Base-by-base conservation (phyloP, 345 rosid genomes). In the Clarkia xantiana region DNA sequence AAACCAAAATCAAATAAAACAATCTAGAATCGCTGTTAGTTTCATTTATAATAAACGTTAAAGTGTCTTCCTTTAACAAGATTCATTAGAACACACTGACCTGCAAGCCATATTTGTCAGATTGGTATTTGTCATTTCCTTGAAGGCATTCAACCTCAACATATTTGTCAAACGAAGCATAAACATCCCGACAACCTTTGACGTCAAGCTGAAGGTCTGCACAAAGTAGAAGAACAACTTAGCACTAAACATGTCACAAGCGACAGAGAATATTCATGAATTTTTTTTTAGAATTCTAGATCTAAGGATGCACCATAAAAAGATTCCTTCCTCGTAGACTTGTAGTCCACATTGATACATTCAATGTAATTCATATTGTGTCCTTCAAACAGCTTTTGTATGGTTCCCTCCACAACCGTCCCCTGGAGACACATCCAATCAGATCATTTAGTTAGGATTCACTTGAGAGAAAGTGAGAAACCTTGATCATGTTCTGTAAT, bases 151-250 rank as follows among this genome's bases (percentile, higher is more conserved):
- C 96, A 66, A 90, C 96, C 67, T 90, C 96, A 17, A 90, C 96
- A 66, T 90, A 90, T 70, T 86, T 90, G 58, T 90, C 98, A 79
- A 90, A 90, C 14, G 98, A 90, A 56, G 96, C 94, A 56, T 86
- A 91, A 46, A 90, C 88, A 70, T 90, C 98, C 56, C 75, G 79
- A 70, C 96, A 90, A 44, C 96, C 98, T 76, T 90, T 90, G 50
- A 90, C 97, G 68, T 90, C 97, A 53, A 90, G 96, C 71, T 90
- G 98, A 52, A 90, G 91, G 51, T 90, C 98, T 90, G 77, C 66
- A 63, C 14, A 54, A 45, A 22, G 44, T 13, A 59, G 2, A 39
- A n/a, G n/a, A n/a, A 9, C 44, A 14, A 14, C 12, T 34, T 16
- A 62, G 47, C 44, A 64, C 16, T 20, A 45, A 18, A 45, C 9